A percentile compares a stretch with the other conserved stretches of the same genome.
Evolutionary conservation across 2,329 filamentous ascomycete species (phyloP).

Genomic region (Sclerotinia sclerotiorum): DNA sequence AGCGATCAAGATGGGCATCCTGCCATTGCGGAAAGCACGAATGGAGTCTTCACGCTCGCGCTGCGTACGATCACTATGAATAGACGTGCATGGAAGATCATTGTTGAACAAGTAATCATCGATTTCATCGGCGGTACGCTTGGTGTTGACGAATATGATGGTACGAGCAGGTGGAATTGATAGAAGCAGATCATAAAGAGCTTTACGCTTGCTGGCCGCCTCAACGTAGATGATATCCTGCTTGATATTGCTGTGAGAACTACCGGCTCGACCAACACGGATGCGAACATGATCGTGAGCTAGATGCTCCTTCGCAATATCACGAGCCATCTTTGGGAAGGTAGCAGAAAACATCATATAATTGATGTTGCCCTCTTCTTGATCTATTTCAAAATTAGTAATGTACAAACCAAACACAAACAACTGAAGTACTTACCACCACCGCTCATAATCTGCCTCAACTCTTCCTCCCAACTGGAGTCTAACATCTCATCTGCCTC

Average conservation of each 20-base stretch:
- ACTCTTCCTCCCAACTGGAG: constrained; percentile 72
- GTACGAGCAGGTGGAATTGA: constrained; percentile 72
- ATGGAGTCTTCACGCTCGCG: constrained; percentile 88
- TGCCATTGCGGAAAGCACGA: constrained; percentile 76
- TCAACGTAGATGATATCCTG: constrained; percentile 73
- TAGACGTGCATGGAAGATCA: constrained; percentile 78
- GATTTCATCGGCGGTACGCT: constrained; percentile 73
- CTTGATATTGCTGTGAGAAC: constrained; percentile 76
- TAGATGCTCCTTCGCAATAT: constrained; percentile 75
- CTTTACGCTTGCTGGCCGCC: constrained; percentile 64
- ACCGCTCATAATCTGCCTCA: constrained; percentile 74
- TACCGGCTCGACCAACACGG: constrained; percentile 83
- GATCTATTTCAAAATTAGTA: constrained; percentile 51
- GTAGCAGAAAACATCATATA: constrained; percentile 93
- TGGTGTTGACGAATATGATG: constrained; percentile 87
- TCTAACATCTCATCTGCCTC: constrained; percentile 93
- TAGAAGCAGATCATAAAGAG: constrained; percentile 70
- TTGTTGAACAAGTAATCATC: constrained; percentile 87
- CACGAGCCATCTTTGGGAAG: constrained; percentile 77
- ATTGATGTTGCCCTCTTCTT: constrained; percentile 68
- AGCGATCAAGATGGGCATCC: constrained; percentile 76
- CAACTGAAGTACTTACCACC: constrained; percentile 60
- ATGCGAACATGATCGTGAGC: constrained; percentile 73
- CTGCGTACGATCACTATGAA: constrained; percentile 85
- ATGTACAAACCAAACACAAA: constrained; percentile 5